Evolutionary conservation across 345 rosid genomes (phyloP).

Genomic region (Eucalyptus tenuipes): DNA sequence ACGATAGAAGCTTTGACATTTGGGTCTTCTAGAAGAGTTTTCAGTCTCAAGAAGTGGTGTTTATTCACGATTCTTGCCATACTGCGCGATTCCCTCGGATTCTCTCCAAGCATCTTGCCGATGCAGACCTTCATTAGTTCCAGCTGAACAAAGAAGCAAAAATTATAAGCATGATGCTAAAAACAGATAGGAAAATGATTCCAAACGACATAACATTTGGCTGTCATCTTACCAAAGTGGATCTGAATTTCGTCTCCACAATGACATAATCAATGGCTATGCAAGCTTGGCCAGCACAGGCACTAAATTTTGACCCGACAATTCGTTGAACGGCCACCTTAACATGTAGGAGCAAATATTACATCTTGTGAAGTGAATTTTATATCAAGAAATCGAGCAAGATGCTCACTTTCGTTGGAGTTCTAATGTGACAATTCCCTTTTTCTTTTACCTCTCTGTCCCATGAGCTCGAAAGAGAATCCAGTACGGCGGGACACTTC

Average conservation of each 20-base stretch:
- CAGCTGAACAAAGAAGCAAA: conserved; percentile 6
- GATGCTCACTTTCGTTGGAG: neutral
- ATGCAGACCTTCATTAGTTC: conserved; percentile 9
- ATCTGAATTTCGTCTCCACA: conserved; percentile 31
- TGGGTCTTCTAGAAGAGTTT: conserved; percentile 7
- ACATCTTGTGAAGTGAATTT: neutral
- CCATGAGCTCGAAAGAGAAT: conserved; percentile 38
- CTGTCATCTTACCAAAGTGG: neutral
- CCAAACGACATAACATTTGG: neutral
- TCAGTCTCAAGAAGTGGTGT: conserved; percentile 16
- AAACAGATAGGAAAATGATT: neutral
- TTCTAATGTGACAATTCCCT: neutral
- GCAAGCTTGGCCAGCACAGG: conserved; percentile 85
- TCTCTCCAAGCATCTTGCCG: conserved; percentile 21
- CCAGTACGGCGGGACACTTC: conserved; percentile 68
- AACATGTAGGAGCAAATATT: neutral
- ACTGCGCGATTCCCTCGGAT: conserved; percentile 3
- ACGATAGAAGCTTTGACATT: conserved; percentile 10
- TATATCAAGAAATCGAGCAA: neutral
- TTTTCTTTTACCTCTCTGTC: conserved; percentile 26
- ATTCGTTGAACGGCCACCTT: conserved; percentile 63
- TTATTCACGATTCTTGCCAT: conserved; percentile 19
- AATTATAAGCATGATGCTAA: neutral
- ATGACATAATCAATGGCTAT: conserved; percentile 59
- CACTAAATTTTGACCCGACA: conserved; percentile 44